phyloP scores from a whole-genome alignment of 148 eudicot species.

The Fallopia convolvulus region DNA sequence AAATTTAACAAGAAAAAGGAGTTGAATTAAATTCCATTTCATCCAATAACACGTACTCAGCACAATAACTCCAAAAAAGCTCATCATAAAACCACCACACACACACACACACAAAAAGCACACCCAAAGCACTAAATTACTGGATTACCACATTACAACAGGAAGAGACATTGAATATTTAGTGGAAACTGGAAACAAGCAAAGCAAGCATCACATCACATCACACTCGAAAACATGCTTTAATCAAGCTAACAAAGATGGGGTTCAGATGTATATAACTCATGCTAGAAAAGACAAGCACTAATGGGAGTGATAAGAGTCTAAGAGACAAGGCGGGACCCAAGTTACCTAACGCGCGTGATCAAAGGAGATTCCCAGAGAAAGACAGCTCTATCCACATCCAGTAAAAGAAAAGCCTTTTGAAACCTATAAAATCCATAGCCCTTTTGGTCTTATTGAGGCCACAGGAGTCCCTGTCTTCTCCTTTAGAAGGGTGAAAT shows the following conservation, averaged over 20 bases:
- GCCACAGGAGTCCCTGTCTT: background rate
- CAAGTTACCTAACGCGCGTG: slow-evolving; percentile 50
- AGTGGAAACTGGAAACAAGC: background rate
- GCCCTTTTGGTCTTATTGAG: background rate
- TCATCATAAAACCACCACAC: slow-evolving; percentile 4
- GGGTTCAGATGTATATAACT: slow-evolving; percentile 4
- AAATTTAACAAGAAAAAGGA: background rate
- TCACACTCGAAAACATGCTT: slow-evolving; percentile 1
- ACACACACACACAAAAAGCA: too few relatives aligned
- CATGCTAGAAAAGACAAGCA: slow-evolving; percentile 2
- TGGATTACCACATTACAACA: background rate
- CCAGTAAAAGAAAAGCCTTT: background rate
- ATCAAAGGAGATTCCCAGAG: background rate
- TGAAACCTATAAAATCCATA: background rate
- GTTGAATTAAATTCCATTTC: slow-evolving; percentile 6
- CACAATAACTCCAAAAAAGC: background rate
- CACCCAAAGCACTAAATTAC: slow-evolving; percentile 4
- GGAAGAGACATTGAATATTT: background rate
- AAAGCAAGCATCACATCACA: background rate
- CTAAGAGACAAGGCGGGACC: slow-evolving; percentile 29
- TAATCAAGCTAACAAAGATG: slow-evolving; percentile 17
- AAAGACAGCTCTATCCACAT: background rate
- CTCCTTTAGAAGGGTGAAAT: background rate
- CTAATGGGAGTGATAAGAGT: slow-evolving; percentile 17
- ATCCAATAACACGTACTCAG: background rate